Percentiles rank a stretch among this genome's conserved stretches.
Conservation (phyloP, 78 protist genomes). For the Chrysochromulina parva region DNA sequence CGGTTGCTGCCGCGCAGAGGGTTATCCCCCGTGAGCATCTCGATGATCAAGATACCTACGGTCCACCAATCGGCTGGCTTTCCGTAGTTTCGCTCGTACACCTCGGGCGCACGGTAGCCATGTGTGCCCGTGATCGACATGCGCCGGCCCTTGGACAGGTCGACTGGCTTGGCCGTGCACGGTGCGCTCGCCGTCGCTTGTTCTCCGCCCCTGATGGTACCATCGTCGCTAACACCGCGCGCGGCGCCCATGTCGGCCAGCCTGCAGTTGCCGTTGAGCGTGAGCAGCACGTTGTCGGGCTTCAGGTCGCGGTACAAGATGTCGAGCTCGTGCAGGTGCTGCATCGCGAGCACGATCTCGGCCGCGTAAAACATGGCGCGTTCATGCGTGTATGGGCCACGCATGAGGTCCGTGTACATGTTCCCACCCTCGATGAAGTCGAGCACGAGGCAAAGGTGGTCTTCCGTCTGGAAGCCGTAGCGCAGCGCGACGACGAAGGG, state of each 20-base stretch:
- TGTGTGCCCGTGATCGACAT: conserved; percentile 28
- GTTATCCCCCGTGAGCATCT: conserved; percentile 50
- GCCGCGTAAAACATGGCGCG: conserved; percentile 43
- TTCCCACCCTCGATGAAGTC: conserved; percentile 51
- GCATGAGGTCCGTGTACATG: conserved; percentile 34
- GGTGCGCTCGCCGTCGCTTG: not conserved
- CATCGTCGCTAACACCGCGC: not conserved
- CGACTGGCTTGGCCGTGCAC: not conserved
- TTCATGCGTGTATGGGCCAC: not conserved
- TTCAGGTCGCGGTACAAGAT: conserved; percentile 55
- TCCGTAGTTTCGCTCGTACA: conserved; percentile 33
- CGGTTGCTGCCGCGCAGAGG: conserved; percentile 35
- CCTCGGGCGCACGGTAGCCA: conserved; percentile 55
- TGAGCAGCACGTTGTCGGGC: conserved; percentile 57
- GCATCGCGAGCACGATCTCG: conserved; percentile 34
- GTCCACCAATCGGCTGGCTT: conserved; percentile 54
- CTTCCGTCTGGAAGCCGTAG: conserved; percentile 74
- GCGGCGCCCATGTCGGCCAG: conserved; percentile 58
- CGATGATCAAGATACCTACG: conserved; percentile 40
- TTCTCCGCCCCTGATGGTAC: not conserved
- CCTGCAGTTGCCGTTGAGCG: conserved; percentile 25
- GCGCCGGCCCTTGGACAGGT: not conserved
- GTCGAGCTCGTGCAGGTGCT: conserved; percentile 38
- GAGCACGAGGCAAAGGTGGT: conserved; percentile 35
- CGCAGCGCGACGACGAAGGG: conserved; percentile 80